Evolutionary conservation across 768 basidiomycete genomes (phyloP), one percentile per base, ranked within the genome.

Genomic region (Leccinum disarticulatum): DNA sequence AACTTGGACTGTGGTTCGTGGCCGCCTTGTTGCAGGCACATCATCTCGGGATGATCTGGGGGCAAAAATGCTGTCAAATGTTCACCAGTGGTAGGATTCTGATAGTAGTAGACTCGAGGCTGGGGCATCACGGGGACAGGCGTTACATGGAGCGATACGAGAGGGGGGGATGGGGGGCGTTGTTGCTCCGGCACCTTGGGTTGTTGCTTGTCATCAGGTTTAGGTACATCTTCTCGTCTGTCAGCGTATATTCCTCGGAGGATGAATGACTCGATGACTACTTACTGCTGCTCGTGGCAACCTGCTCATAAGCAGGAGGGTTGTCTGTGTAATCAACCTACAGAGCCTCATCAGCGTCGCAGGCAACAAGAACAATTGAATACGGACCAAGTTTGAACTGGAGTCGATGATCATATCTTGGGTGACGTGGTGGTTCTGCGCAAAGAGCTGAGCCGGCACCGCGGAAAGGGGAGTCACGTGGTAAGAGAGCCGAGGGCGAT

Each of bases 1-100:
- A 80, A 94, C 50, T 79, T 83, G 22, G 87, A 83, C 36, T 84
- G 74, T 4, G 80, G 76, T 13, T 85, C 68, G 69, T 94, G 92
- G n/a, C 73, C 74, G 11, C 91, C 91, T 7, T 81, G 70, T 70
- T 93, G 92, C n/a, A 93, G 73, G 66, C 92, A 94, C 30, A 89
- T 66, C 91, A 93, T 93, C 74, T 91, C 85, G 0, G 91, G 92
- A 68, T 93, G 87, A 59, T 83, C 78, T 1, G 92, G 92, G 0
- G 91, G 87, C 2, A 91, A 77, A 3, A 87, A 71, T 0, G 91
- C 87, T 2, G 83, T 77, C 30, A 88, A 61, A 19, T 78, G 77
- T 50, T 88, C 80, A 6, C 83, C 80, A 0, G 86, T 90, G 1
- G 48, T 27, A 2, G 88, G 86, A 70, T 89, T 84, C 56, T 81